These are phyloP conservation scores for Tricholoma sp. DNA, from an alignment of 768 basidiomycete species.

Conservation along the genomic window DNA sequence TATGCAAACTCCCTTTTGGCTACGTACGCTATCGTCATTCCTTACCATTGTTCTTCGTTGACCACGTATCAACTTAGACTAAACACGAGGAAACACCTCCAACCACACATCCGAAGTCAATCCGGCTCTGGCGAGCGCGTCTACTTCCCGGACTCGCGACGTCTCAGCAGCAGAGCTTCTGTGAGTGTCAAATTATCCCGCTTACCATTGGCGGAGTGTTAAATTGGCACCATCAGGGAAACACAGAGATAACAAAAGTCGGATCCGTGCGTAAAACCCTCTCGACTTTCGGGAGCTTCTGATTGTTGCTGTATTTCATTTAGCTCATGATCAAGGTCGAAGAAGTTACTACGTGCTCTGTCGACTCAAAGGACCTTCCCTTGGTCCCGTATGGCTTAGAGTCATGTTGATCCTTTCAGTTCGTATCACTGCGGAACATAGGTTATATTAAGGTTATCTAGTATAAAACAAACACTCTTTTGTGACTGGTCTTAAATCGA, in stretches of 20 bases:
- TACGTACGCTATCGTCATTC: constrained; percentile 28
- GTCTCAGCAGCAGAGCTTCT: background rate
- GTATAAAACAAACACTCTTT: background rate
- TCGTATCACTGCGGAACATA: background rate
- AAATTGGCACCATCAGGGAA: background rate
- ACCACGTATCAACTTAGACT: constrained; percentile 17
- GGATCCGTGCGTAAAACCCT: background rate
- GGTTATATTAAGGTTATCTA: background rate
- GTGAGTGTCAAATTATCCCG: background rate
- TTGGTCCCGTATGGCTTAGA: background rate
- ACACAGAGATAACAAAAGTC: background rate
- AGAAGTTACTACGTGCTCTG: constrained; percentile 4
- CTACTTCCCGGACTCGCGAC: background rate
- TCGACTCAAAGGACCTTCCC: background rate
- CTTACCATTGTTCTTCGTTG: background rate
- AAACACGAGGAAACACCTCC: constrained; percentile 28
- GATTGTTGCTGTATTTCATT: background rate
- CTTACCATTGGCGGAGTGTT: background rate
- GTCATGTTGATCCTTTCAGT: background rate
- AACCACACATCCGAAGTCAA: background rate
- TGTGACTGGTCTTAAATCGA: background rate
- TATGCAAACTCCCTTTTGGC: constrained; percentile 50
- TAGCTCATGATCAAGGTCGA: constrained; percentile 13
- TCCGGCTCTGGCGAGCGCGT: background rate
- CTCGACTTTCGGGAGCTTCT: background rate